These are phyloP conservation scores for Plectranthus barbatus DNA, from an alignment of 257 asterid species.

Conservation along the genomic window DNA sequence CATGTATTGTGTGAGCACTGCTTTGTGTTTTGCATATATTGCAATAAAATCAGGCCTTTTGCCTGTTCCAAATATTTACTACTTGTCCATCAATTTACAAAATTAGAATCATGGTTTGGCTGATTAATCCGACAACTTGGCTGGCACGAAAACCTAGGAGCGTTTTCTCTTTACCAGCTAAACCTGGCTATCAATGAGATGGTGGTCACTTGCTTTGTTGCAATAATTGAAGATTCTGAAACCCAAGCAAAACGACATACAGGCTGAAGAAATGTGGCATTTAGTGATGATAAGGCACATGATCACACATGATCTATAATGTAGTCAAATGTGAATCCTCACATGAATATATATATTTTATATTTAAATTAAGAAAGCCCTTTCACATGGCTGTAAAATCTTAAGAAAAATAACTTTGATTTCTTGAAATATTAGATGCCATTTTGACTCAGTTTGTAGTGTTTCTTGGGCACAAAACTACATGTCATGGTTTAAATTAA, in stretches of 20 bases:
- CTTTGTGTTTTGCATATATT: too few relatives aligned
- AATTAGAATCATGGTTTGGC: too few relatives aligned
- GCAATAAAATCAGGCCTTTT: too few relatives aligned
- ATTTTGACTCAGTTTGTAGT: too few relatives aligned
- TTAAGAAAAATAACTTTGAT: too few relatives aligned
- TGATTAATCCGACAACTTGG: too few relatives aligned
- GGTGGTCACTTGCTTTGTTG: background rate
- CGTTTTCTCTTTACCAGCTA: background rate
- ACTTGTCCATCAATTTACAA: too few relatives aligned
- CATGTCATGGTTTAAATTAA: too few relatives aligned
- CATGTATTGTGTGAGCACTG: too few relatives aligned
- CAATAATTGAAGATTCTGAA: constrained; percentile 10
- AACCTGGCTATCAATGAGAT: background rate
- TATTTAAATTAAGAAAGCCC: background rate
- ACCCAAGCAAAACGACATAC: background rate
- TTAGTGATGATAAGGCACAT: constrained; percentile 10
- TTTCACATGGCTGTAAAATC: background rate
- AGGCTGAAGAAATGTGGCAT: constrained; percentile 5
- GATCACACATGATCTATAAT: constrained; percentile 25
- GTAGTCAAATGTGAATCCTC: background rate
- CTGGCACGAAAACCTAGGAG: background rate
- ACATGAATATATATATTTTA: constrained; percentile 14
- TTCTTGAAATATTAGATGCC: too few relatives aligned
- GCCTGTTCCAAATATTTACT: too few relatives aligned
- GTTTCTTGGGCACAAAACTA: too few relatives aligned